Base-by-base conservation (phyloP, 179 eudicot species). In the Patellifolia procumbens region DNA sequence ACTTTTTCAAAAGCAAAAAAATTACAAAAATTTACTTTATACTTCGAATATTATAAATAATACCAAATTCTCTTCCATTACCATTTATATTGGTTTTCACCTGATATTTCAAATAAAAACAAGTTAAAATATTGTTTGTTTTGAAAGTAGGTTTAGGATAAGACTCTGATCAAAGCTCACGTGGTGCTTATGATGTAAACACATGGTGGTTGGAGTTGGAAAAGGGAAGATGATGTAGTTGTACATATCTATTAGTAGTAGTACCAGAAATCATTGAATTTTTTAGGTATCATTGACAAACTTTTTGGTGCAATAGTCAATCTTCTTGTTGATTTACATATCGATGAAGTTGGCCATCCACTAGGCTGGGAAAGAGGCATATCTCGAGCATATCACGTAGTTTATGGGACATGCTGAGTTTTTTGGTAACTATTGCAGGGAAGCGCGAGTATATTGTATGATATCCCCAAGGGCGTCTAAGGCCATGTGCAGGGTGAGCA, bases 141-240 rank as follows among this genome's bases (percentile, higher is more conserved):
- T 2, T 2, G 68, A 80, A 80, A 75, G 79, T 26, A 39, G 56
- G 42, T 37, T 22, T 15, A 31, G 68, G 62, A 53, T 61, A 49
- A 70, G 80, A 59, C 68, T 56, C 17, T 66, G 15, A 34, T 8
- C 42, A 26, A 78, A 64, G 35, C 72, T 78, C 81, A 78, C 76
- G 76, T 78, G 76, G 72, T 72, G 63, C 56, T 12, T 78, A 60
- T 62, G 70, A 62, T 62, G 43, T 71, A 19, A 71, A 60, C 76
- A 62, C 76, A 78, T 78, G 70, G 75, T 77, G 51, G 70, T 70
- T 70, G 70, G 26, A 24, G 28, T 69, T 69, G 49, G 39, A 70
- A 13, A 8, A 8, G 31, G 26, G n/a, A 32, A 4, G 59, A 37
- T 72, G 51, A 31, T 34, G 32, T 55, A 43, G 8, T 39, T 69